Base-by-base conservation (phyloP, 768 basidiomycete genomes). In the Macrocybe gigantea region DNA sequence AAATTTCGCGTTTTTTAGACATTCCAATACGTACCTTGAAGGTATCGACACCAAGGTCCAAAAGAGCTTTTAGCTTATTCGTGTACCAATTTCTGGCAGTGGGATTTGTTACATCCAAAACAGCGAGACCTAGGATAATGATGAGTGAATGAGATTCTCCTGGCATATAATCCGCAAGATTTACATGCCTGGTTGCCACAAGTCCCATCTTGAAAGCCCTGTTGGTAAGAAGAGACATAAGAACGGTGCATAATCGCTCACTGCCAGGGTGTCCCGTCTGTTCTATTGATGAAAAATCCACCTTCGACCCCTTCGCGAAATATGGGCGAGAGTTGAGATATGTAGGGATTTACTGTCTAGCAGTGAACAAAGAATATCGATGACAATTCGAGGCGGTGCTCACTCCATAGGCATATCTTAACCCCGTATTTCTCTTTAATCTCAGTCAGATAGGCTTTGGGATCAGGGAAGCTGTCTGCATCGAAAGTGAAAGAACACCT, bases 401-500 rank as follows among this genome's bases (percentile, higher is more conserved):
- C 49, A 79, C 81, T 82, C 85, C 85, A 88, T 3, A 84, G 67
- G 53, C 85, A 87, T 46, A 87, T 76, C 56, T 85, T 85, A 46
- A 88, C 82, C 32, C 77, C 76, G 60, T 79, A 82, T 52, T 73
- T 78, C 33, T 67, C 55, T 58, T 83, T 82, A 56, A 83, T 80
- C 56, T 80, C 73, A 43, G 76, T 60, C 6, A 82, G 63, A 54
- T 88, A 84, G 15, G 74, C 76, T 49, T 77, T 72, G 10, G 85
- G 85, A 56, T 89, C 76, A 4, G 85, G 84, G 71, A 89, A 89
- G 56, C 79, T 77, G 31, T 84, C 82, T 2, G 83, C 80, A 56
- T 88, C 85, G 57, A 86, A 88, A 1, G 82, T 83, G 66, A 88
- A 89, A 9, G 80, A 82, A 53, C 81, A 83, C 79, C 80, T 82